Conservation (phyloP, 805 yeast species). For the Candida xyloterini region DNA sequence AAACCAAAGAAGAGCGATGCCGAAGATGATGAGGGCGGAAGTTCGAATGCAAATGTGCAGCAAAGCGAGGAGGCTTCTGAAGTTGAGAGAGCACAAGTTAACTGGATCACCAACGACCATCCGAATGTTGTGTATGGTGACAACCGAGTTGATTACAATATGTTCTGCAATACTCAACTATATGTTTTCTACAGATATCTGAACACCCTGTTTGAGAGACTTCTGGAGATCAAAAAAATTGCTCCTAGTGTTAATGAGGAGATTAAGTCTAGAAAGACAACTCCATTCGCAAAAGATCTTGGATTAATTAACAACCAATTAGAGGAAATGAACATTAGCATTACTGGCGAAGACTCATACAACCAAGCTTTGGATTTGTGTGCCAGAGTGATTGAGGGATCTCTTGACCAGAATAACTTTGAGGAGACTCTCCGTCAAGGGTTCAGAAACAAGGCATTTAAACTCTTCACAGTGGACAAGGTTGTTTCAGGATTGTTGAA, state of each 20-base stretch:
- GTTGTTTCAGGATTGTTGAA: conserved; percentile 80
- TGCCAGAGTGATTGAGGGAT: conserved; percentile 79
- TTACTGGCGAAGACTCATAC: conserved; percentile 69
- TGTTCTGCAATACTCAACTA: conserved; percentile 84
- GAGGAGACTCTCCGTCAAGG: conserved; percentile 96
- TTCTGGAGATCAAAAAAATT: conserved; percentile 70
- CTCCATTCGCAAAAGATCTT: conserved; percentile 82
- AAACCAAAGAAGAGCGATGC: conserved; percentile 29
- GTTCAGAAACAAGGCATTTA: conserved; percentile 88
- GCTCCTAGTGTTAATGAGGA: conserved; percentile 73
- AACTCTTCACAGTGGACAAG: conserved; percentile 88
- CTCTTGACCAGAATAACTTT: conserved; percentile 88
- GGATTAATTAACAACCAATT: conserved; percentile 77
- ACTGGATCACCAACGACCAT: conserved; percentile 35
- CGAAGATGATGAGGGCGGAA: conserved; percentile 18
- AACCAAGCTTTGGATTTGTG: conserved; percentile 73
- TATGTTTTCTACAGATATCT: conserved; percentile 88
- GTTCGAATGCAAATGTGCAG: conserved; percentile 7
- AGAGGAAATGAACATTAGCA: conserved; percentile 74
- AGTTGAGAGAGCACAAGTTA: conserved; percentile 32
- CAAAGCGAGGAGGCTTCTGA: conserved; percentile 27
- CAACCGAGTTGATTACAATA: conserved; percentile 59
- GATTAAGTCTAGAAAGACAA: conserved; percentile 56
- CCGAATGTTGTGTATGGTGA: conserved; percentile 26
- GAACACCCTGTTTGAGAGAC: conserved; percentile 75